phyloP scores from a whole-genome alignment of 352 stramenopile genomes.

The Globisporangium ultimum region DNA sequence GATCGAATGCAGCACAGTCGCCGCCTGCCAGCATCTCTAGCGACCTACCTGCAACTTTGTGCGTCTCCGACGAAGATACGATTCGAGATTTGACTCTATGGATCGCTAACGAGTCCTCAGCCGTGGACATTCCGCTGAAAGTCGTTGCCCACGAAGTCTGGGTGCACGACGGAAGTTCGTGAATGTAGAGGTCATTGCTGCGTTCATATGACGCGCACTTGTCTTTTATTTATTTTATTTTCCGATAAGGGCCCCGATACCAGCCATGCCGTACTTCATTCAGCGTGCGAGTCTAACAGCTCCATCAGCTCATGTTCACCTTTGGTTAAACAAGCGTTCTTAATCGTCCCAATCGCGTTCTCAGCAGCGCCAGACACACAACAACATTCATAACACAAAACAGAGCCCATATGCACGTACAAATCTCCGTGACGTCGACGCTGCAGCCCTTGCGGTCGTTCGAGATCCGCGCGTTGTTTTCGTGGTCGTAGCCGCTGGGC shows the following conservation, averaged over 20 bases:
- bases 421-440: slow-evolving; percentile 95
- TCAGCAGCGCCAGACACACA: slow-evolving; percentile 24
- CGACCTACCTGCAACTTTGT: neutral
- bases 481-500: slow-evolving; percentile 94
- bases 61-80: neutral
- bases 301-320: too few species aligned
- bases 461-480: slow-evolving; percentile 96
- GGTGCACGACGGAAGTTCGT: neutral
- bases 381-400: slow-evolving; percentile 8
- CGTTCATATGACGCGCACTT: neutral
- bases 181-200: neutral
- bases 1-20: neutral
- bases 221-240: neutral
- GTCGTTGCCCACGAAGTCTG: neutral
- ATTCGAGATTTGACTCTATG: neutral
- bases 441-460: slow-evolving; percentile 95
- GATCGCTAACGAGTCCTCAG: neutral
- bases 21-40: neutral
- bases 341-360: slow-evolving; percentile 97
- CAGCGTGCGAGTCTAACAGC: too few species aligned
- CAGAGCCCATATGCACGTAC: slow-evolving; percentile 25
- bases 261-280: too few species aligned
- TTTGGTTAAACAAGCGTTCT: slow-evolving; percentile 98
- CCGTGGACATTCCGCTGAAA: neutral
- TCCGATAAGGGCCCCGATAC: too few species aligned